A percentile compares a stretch with the other conserved stretches of the same genome.
Conservation (phyloP, 1,284 basidiomycete genomes). For the Cryptococcus sp. region DNA sequence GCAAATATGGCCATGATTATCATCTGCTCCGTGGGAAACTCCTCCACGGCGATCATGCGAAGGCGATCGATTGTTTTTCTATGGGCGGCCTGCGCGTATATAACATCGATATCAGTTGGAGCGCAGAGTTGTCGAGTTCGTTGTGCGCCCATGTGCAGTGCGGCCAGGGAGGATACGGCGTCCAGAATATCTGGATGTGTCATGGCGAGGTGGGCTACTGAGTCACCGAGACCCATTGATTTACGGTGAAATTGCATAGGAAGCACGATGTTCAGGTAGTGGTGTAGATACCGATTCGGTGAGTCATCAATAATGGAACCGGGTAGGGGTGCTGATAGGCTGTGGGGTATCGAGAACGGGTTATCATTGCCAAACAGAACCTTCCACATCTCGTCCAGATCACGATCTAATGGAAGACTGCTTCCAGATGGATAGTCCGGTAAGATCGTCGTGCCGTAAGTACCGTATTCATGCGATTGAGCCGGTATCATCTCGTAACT, state of each 20-base stretch:
- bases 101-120: conserved; percentile 11
- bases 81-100: conserved; percentile 11
- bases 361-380: background rate
- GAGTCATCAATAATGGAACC: background rate
- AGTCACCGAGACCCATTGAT: conserved; percentile 12
- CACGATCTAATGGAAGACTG: background rate
- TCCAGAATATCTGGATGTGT: conserved; percentile 15
- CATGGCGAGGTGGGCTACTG: conserved; percentile 22
- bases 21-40: conserved; percentile 18
- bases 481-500: no score
- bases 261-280: conserved; percentile 30
- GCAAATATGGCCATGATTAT: conserved; percentile 23
- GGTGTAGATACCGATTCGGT: conserved; percentile 20
- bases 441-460: no score
- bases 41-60: conserved; percentile 8
- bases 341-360: background rate
- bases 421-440: background rate
- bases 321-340: background rate
- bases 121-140: conserved; percentile 2
- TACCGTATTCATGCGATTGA: no score
- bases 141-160: conserved; percentile 22
- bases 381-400: background rate
- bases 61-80: conserved; percentile 11
- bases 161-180: conserved; percentile 18
- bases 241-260: conserved; percentile 25